phyloP scores from a whole-genome alignment of 495 filamentous ascomycete genomes.

The Neurospora cerealis region DNA sequence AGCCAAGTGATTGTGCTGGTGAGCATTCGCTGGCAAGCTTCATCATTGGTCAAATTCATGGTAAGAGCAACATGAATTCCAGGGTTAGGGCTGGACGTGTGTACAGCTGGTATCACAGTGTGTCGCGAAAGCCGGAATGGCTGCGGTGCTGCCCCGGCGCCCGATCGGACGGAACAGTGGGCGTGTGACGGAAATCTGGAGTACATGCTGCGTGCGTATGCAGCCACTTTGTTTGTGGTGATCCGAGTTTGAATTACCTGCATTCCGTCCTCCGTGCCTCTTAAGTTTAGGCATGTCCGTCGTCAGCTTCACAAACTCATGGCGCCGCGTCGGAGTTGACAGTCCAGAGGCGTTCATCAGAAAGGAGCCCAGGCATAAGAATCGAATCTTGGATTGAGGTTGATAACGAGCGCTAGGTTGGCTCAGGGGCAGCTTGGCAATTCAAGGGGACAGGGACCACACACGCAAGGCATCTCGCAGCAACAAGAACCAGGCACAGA shows the following conservation, averaged over 20 bases:
- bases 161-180: background rate
- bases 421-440: background rate
- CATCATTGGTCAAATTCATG: background rate
- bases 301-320: background rate
- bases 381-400: background rate
- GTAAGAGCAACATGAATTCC: background rate
- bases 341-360: background rate
- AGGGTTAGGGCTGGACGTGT: background rate
- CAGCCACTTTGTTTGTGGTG: background rate
- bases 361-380: background rate
- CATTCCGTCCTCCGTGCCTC: background rate
- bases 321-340: background rate
- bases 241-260: background rate
- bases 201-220: background rate
- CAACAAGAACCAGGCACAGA: background rate
- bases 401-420: background rate
- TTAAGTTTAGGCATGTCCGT: background rate
- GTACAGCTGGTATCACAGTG: background rate
- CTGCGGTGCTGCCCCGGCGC: background rate
- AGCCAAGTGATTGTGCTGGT: background rate
- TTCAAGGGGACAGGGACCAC: background rate
- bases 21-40: background rate
- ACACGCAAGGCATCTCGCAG: background rate
- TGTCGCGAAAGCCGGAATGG: background rate
- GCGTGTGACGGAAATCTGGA: background rate